These are phyloP conservation scores for Pelargonium australe DNA, from an alignment of 441 rosid genomes.

Conservation along the genomic window DNA sequence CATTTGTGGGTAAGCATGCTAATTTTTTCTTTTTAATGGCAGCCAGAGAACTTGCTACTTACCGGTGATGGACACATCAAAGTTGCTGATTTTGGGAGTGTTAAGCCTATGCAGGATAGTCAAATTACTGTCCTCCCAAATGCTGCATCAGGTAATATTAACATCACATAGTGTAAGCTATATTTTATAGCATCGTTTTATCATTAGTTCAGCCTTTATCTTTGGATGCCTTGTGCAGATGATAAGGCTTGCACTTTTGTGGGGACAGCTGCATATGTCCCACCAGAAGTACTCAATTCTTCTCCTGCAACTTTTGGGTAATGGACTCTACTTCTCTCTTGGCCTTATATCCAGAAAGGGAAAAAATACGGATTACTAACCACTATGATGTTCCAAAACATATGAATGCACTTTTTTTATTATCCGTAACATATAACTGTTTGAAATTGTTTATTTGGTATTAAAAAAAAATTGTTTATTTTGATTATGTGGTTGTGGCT, in stretches of 20 bases:
- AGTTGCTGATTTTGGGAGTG: constrained; percentile 99
- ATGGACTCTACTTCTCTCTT: constrained; percentile 13
- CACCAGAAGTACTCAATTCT: constrained; percentile 98
- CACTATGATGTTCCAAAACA: too few species aligned
- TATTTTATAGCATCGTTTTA: background rate
- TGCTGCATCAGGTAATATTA: constrained; percentile 72
- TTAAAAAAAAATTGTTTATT: too few species aligned
- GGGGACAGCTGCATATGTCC: constrained; percentile 98
- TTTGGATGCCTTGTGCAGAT: constrained; percentile 35
- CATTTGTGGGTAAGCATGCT: constrained; percentile 19
- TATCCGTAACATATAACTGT: too few species aligned
- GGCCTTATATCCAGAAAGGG: background rate
- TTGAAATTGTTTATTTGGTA: too few species aligned
- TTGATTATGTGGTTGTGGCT: background rate
- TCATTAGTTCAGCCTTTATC: background rate
- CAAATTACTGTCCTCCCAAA: constrained; percentile 89
- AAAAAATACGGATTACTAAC: too few species aligned
- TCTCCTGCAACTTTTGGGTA: constrained; percentile 98
- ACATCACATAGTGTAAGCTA: constrained; percentile 14
- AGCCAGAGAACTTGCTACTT: constrained; percentile 94
- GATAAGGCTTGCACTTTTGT: constrained; percentile 97
- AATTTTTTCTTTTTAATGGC: constrained; percentile 34
- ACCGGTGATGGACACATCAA: constrained; percentile 84
- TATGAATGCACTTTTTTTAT: too few species aligned
- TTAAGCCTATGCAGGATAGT: constrained; percentile 97